phyloP scores from a whole-genome alignment of 257 asterid genomes.

The Schizonepeta tenuifolia region DNA sequence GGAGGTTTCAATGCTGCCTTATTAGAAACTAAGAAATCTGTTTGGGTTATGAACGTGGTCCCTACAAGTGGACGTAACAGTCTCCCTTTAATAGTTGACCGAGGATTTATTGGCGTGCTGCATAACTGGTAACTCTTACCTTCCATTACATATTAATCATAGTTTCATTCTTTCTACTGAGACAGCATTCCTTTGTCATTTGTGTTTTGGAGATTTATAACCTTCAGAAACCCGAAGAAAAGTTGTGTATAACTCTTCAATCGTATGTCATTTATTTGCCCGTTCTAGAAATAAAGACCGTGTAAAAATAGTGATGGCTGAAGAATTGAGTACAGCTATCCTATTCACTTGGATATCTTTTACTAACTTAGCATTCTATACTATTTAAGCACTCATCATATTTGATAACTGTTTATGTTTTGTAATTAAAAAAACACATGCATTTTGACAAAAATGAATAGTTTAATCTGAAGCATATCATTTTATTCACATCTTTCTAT shows the following conservation, averaged over 20 bases:
- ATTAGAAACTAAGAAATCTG: conserved; percentile 78
- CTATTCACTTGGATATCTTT: background rate
- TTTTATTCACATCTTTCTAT: background rate
- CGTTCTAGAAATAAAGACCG: too few relatives aligned
- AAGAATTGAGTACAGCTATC: background rate
- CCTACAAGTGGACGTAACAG: conserved; percentile 76
- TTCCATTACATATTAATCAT: conserved; percentile 23
- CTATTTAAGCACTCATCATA: background rate
- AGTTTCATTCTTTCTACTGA: conserved; percentile 18
- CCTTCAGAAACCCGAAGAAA: background rate
- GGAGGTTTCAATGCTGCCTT: conserved; percentile 95
- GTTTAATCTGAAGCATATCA: background rate
- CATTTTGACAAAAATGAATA: conserved; percentile 4
- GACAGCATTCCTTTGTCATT: conserved; percentile 5
- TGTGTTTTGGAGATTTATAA: background rate
- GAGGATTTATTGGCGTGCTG: conserved; percentile 85
- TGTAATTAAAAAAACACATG: background rate
- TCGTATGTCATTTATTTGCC: background rate
- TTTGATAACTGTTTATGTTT: background rate
- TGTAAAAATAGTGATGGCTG: too few relatives aligned
- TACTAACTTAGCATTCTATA: too few relatives aligned
- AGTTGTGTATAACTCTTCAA: background rate
- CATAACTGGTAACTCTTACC: conserved; percentile 77
- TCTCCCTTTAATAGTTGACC: conserved; percentile 81
- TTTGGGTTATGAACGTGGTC: conserved; percentile 97